A percentile compares a stretch with the other conserved stretches of the same genome.
Conservation (phyloP, 768 basidiomycete species). For the Boletus subparvulus region DNA sequence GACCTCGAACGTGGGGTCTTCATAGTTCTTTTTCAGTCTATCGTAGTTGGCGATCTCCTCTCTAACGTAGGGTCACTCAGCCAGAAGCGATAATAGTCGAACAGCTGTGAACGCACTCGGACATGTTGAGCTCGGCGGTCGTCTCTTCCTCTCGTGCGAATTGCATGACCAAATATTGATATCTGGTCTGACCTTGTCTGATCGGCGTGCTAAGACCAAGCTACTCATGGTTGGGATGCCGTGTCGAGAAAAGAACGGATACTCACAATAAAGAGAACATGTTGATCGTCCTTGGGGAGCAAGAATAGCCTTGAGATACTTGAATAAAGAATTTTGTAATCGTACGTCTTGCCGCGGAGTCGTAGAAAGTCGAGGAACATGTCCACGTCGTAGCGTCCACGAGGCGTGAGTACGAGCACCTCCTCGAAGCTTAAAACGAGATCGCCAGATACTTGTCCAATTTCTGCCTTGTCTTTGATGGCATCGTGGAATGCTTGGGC, state of each 20-base stretch:
- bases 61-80: conserved; percentile 36
- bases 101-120: conserved; percentile 59
- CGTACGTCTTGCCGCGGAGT: conserved; percentile 97
- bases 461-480: conserved; percentile 94
- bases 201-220: conserved; percentile 91
- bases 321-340: conserved; percentile 93
- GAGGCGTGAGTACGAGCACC: conserved; percentile 89
- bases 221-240: conserved; percentile 39
- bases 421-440: conserved; percentile 94
- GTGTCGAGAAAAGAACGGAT: background rate
- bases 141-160: conserved; percentile 97
- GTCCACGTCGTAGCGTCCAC: conserved; percentile 97
- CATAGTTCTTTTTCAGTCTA: conserved; percentile 88
- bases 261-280: conserved; percentile 90
- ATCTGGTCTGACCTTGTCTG: conserved; percentile 95
- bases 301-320: conserved; percentile 89
- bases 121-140: conserved; percentile 90
- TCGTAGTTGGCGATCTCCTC: conserved; percentile 79
- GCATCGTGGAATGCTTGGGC: conserved; percentile 96
- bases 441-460: conserved; percentile 88
- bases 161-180: conserved; percentile 98
- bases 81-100: background rate
- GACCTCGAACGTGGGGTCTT: conserved; percentile 93
- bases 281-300: conserved; percentile 94
- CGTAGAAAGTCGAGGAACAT: conserved; percentile 95